Percentiles rank a stretch among this genome's conserved stretches.
Conservation (phyloP, 371 early-diverging fungal genomes). For the Mortierella polycephala region DNA sequence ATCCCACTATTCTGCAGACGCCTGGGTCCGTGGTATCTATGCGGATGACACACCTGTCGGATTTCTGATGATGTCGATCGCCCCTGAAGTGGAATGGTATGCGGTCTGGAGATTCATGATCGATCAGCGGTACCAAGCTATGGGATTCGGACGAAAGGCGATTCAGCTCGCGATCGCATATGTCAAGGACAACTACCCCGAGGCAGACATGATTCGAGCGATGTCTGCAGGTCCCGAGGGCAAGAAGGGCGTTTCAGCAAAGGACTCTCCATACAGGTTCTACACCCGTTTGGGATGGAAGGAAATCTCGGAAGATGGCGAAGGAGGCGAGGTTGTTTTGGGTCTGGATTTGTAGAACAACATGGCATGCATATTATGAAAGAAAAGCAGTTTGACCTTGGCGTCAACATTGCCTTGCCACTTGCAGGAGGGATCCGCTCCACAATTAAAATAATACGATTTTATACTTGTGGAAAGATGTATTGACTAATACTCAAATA, state of each 20-base stretch:
- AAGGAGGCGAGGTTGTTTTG: slow-evolving; percentile 20
- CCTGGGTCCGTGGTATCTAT: slow-evolving; percentile 25
- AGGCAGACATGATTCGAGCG: slow-evolving; percentile 12
- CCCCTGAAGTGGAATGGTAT: slow-evolving; percentile 15
- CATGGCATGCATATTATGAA: too few species aligned
- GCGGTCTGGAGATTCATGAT: slow-evolving; percentile 30
- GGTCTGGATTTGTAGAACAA: slow-evolving; percentile 6
- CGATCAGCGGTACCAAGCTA: slow-evolving; percentile 14
- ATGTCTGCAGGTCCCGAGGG: slow-evolving; percentile 19
- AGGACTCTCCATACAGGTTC: slow-evolving; percentile 23
- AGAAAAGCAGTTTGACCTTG: too few species aligned
- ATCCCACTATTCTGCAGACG: slow-evolving; percentile 21
- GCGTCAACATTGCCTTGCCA: too few species aligned
- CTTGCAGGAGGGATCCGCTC: too few species aligned
- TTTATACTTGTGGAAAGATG: too few species aligned
- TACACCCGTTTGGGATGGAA: slow-evolving; percentile 18
- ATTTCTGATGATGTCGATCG: slow-evolving; percentile 23
- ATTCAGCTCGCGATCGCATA: slow-evolving; percentile 17
- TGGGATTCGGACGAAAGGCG: slow-evolving; percentile 18
- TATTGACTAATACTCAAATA: too few species aligned
- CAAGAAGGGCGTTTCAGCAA: slow-evolving; percentile 12
- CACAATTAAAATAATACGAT: too few species aligned
- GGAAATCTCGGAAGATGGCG: slow-evolving; percentile 10
- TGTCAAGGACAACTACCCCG: slow-evolving; percentile 5
- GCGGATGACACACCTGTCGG: slow-evolving; percentile 30